Base-by-base conservation (phyloP, 345 rosid species). In the Noccaea caerulescens region DNA sequence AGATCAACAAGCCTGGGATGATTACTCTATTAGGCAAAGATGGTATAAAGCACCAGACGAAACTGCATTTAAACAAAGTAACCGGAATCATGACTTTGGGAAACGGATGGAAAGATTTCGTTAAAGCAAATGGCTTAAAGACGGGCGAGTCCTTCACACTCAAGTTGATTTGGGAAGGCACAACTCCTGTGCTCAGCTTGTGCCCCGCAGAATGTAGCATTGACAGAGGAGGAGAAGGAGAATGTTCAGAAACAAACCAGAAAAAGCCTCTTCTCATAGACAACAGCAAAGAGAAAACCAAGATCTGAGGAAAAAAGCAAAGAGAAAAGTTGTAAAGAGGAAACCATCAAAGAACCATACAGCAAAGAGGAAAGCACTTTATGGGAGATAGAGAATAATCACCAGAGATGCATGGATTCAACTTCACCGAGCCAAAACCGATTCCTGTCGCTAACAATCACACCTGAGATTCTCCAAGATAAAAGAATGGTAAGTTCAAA, bases 391-490 rank as follows among this genome's bases (percentile, higher is more conserved):
- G 54, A 68, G 27, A 43, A 12, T 32, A 68, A 54, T 16, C 11
- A 10, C 33, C 2, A 41, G 42, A 54, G 39, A 10, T 33, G 52
- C 6, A 30, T 2, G 16, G 68, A 51, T 67, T 67, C 53, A 55
- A 14, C 33, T 30, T 30, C 53, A 42, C 11, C 33, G 3, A 55
- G 53, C 12, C 62, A 32, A 67, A 54, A 54, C 42, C 43, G 30
- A 43, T 67, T 54, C 13, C 10, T 54, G 10, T 42, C 11, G 10
- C 2, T 67, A 55, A 56, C 72, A 43, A 67, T 67, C 30, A 67
- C 18, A 32, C 63, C 53, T 32, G 41, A 56, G 18, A 67, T 32
- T 55, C 72, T 67, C 54, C 33, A 5, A 55, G 30, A 44, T 43
- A 16, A 51, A 42, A 55, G 54, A 43, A 7, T 54, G 43, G 63